Conservation (phyloP, 768 basidiomycete genomes). For the Leccinum obscurum region DNA sequence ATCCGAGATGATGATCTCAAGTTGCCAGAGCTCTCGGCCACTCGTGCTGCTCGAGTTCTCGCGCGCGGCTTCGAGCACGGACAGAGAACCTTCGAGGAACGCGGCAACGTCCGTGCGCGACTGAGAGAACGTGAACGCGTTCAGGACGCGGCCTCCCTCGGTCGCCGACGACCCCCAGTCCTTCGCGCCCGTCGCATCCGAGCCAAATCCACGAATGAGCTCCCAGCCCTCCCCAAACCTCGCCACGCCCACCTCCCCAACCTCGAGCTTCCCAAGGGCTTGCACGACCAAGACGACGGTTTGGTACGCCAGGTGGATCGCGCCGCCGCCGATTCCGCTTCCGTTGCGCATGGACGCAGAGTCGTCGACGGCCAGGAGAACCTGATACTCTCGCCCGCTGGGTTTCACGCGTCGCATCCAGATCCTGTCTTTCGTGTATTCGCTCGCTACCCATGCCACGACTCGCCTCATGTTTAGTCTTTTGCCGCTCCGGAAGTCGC, state of each 20-base stretch:
- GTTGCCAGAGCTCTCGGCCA: slow-evolving; percentile 88
- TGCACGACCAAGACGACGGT: slow-evolving; percentile 90
- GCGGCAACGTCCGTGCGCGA: slow-evolving; percentile 83
- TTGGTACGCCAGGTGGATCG: slow-evolving; percentile 88
- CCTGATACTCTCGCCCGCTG: slow-evolving; percentile 92
- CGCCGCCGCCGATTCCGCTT: slow-evolving; percentile 9
- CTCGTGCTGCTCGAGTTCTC: slow-evolving; percentile 60
- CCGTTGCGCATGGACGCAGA: slow-evolving; percentile 81
- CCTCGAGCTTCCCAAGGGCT: slow-evolving; percentile 88
- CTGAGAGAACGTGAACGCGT: slow-evolving; percentile 87
- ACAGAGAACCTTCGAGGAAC: slow-evolving; percentile 77
- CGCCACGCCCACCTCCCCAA: slow-evolving; percentile 91
- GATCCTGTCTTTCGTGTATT: slow-evolving; percentile 99
- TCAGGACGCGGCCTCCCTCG: slow-evolving; percentile 53
- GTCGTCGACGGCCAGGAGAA: slow-evolving; percentile 93
- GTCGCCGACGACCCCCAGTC: slow-evolving; percentile 31
- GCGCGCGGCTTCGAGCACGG: slow-evolving; percentile 73
- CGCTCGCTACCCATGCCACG: slow-evolving; percentile 95
- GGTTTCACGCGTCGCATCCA: slow-evolving; percentile 96
- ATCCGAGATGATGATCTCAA: slow-evolving; percentile 97
- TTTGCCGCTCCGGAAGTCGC: slow-evolving; percentile 97
- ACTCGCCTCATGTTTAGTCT: slow-evolving; percentile 99
- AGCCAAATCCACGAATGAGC: slow-evolving; percentile 86
- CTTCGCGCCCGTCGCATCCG: slow-evolving; percentile 75
- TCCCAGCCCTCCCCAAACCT: slow-evolving; percentile 89